Evolutionary conservation across 257 asterid genomes (phyloP).

Genomic region (Solanum lignicaule): DNA sequence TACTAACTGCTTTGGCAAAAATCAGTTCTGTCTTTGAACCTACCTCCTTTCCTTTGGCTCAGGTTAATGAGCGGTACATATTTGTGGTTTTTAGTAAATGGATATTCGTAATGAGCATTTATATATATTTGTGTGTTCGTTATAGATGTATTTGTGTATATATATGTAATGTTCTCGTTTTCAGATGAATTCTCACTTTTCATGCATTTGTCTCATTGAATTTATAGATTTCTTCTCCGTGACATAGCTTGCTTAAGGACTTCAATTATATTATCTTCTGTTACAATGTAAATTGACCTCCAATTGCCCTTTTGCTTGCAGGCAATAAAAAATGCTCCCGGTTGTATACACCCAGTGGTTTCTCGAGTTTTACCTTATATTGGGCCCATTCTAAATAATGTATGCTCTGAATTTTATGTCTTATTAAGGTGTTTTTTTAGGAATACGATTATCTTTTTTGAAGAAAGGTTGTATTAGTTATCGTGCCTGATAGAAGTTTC

Average conservation of each 20-base stretch:
- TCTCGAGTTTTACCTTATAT: conserved; percentile 79
- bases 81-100: background rate
- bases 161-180: background rate
- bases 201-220: background rate
- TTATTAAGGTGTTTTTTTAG: background rate
- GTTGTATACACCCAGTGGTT: conserved; percentile 79
- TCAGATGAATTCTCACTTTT: background rate
- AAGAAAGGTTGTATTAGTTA: background rate
- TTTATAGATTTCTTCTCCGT: background rate
- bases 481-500: conserved; percentile 11
- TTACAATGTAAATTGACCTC: background rate
- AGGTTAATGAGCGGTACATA: background rate
- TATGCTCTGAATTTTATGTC: conserved; percentile 21
- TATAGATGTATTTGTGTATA: background rate
- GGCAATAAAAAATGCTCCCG: conserved; percentile 92
- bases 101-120: background rate
- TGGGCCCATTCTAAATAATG: conserved; percentile 72
- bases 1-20: background rate
- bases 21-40: background rate
- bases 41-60: background rate
- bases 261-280: background rate
- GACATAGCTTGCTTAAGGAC: background rate
- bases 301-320: conserved; percentile 20
- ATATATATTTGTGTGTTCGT: background rate
- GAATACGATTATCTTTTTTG: background rate